These are phyloP conservation scores for Jimgerdemannia lactiflua DNA, from an alignment of 192 early-diverging fungal genomes.

Conservation along the genomic window DNA sequence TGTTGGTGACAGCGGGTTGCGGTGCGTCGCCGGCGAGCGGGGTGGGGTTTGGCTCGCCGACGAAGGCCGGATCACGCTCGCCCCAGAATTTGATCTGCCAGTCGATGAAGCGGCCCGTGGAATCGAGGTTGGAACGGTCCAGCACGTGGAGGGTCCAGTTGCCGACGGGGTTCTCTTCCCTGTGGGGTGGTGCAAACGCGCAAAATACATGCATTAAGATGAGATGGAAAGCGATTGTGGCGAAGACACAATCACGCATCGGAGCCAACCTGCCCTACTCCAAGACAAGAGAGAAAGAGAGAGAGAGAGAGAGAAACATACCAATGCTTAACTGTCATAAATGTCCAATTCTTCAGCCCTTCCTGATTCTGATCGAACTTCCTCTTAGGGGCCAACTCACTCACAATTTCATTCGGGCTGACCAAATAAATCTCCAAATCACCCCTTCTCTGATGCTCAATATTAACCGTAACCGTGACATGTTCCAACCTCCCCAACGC, in stretches of 20 bases:
- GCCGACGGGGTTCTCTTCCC: slow-evolving; percentile 89
- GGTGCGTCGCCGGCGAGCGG: not conserved
- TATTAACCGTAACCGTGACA: slow-evolving; percentile 80
- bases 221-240: not conserved
- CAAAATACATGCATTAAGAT: not conserved
- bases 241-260: not conserved
- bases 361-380: slow-evolving; percentile 57
- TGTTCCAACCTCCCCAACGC: slow-evolving; percentile 74
- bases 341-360: slow-evolving; percentile 88
- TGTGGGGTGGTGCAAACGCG: slow-evolving; percentile 24
- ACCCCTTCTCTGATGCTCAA: slow-evolving; percentile 78
- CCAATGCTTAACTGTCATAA: slow-evolving; percentile 98
- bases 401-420: slow-evolving; percentile 68
- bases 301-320: slow-evolving; percentile 28
- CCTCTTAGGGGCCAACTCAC: slow-evolving; percentile 64
- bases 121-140: slow-evolving; percentile 55
- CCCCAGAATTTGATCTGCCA: slow-evolving; percentile 75
- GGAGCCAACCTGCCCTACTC: not conserved
- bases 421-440: slow-evolving; percentile 81
- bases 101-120: slow-evolving; percentile 52
- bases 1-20: not conserved
- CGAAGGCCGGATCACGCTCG: slow-evolving; percentile 30
- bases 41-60: not conserved
- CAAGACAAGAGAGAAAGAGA: not conserved
- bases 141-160: slow-evolving; percentile 73